Evolutionary conservation across 805 yeast genomes (phyloP), one percentile per base, ranked within the genome.

Genomic region (Starmerella apicola): DNA sequence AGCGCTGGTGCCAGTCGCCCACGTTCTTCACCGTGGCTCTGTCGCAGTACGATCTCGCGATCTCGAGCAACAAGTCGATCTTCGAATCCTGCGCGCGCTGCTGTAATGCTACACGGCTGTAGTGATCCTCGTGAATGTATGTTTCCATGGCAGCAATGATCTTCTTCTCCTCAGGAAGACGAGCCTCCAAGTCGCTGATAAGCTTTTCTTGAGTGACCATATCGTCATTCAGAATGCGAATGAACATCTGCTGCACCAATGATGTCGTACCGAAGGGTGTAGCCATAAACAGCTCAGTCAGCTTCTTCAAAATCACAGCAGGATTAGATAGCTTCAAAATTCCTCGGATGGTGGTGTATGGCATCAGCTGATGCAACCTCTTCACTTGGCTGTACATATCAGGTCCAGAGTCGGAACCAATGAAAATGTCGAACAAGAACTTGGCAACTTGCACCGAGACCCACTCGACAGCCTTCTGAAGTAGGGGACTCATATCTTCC

Each of bases 321-420:
- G 98, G 97, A 54, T 88, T 88, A 0, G 97, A 83, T 44, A 79
- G 74, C 53, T 76, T 71, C 53, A 91, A 59, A 18, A 88, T 79
- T 17, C 82, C 81, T 32, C 77, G 76, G 58, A 86, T 72, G 26
- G 88, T 55, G 1, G 70, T 62, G 57, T 88, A 91, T 0, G 97
- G 98, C 62, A 88, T 73, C 43, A 83, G 54, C 24, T 68, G 62
- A 60, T 88, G 95, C 29, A 91, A 61, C 42, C 78, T 72, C 47
- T 74, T 74, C 24, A 81, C 63, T 53, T 83, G 84, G 10, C 71
- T 67, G 51, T 79, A 76, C 50, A 81, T 64, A 50, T 83, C 95
- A 44, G 76, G 73, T 1, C 94, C 76, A 45, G 74, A 74, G 56
- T 88, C 97, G 38, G 74, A 78, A 1, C 88, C 91, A 19, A 88